Evolutionary conservation across 2,329 filamentous ascomycete species (phyloP), one percentile per base, ranked within the genome.

Genomic region (Xylogone sp.): DNA sequence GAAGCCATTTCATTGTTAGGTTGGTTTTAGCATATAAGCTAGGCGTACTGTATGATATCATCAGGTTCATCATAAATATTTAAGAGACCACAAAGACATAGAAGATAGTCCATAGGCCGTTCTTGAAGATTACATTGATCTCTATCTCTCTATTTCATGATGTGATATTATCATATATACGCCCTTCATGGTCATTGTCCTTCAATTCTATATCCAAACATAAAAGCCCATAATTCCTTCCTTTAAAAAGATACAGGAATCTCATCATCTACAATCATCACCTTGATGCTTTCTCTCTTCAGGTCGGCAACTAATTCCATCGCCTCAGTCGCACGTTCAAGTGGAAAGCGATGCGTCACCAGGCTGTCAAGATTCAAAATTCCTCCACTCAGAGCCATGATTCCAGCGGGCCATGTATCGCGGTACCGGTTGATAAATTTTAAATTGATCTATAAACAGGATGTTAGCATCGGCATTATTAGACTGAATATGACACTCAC

Each of bases 401-500:
- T 84, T 0, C 81, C 85, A 0, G 79, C 76, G 0, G 84, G 84
- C 84, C 85, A 88, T 0, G 84, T 87, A 60, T 88, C 83, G 42
- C 77, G 74, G 63, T 88, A 88, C 7, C 85, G 75, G 65, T 88
- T 87, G 63, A 87, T 88, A 68, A 88, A 88, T 34, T 78, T 80
- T 21, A 88, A 71, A 58, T 87, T 75, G 56, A 88, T 86, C 79
- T 83, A n/a, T 18, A 10, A 46, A 9, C 12, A 19, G 12, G 45
- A 13, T 51, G 13, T 45, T n/a, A n/a, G n/a, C n/a, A 24, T 42
- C 4, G 18, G 8, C 20, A n/a, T 22, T 44, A 34, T 9, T 31
- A 22, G 1, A 47, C 2, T 6, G 13, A 2, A 7, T 12, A 16
- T 6, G 42, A 24, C 12, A 54, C 58, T 50, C 53, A 68, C 67